Evolutionary conservation across 2,329 filamentous ascomycete genomes (phyloP), one percentile per base, ranked within the genome.

Genomic region (Nannizziopsis barbatae): DNA sequence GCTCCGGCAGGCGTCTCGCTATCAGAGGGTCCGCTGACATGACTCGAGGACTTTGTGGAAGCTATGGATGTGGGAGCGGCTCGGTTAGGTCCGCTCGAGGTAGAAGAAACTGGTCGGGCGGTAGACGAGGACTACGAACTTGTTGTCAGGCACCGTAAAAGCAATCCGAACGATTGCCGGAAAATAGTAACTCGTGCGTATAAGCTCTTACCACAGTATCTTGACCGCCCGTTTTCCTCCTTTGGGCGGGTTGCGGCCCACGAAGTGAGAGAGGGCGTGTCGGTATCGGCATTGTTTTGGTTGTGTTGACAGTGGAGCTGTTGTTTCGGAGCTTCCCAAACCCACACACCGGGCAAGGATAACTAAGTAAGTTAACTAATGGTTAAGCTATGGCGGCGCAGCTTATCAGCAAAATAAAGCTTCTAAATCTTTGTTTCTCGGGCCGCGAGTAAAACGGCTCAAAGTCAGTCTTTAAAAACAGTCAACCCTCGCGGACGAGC

Each of bases 201-300:
- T n/a, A 36, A 36, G 11, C 38, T 35, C 53, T 43, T 52, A 51
- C 52, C 50, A 47, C 42, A 57, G 59, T 59, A 60, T 62, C 52
- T 62, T 48, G 47, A 20, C 51, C 22, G 18, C 14, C 37, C n/a
- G 47, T 15, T 18, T 52, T 44, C 32, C 57, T 53, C 60, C 59
- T 44, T 45, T 52, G 50, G 12, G 45, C n/a, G 6, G 38, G 7
- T 14, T 42, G 59, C 37, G 62, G 59, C 31, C 65, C 64, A 33
- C 63, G 62, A 40, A 64, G 54, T 15, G 63, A 65, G 43, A 55
- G 49, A 11, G 64, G 64, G 18, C 65, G 64, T 30, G 64, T 67
- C 14, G 65, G 65, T 37, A 67, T 66, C 40, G 65, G 63, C 65
- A 68, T 68, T 39, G 46, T 38, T 42, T 10, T 22, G 41, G 11